Evolutionary conservation across 1,139 yeast genomes (phyloP).

Genomic region (Ogataea hybrid): DNA sequence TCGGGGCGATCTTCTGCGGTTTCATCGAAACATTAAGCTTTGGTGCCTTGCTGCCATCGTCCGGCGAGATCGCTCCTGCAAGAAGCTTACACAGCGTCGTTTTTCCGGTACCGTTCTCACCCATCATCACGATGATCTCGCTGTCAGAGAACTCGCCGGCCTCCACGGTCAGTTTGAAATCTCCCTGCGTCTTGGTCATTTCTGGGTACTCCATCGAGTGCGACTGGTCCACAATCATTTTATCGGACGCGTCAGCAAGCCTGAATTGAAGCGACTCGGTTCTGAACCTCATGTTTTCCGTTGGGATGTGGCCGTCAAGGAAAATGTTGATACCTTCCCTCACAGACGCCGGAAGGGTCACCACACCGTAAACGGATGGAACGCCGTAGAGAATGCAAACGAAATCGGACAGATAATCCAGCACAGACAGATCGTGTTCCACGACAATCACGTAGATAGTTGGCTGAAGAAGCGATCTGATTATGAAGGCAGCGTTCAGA

Average conservation of each 20-base stretch:
- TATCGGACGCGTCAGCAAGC: conserved; percentile 88
- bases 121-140: conserved; percentile 98
- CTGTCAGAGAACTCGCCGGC: conserved; percentile 93
- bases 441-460: conserved; percentile 89
- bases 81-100: conserved; percentile 93
- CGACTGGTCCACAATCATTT: conserved; percentile 71
- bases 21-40: conserved; percentile 93
- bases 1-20: conserved; percentile 98
- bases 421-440: conserved; percentile 96
- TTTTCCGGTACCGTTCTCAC: conserved; percentile 99
- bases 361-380: conserved; percentile 98
- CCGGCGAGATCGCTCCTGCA: conserved; percentile 91
- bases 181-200: conserved; percentile 93
- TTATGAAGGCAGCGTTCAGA: conserved; percentile 93
- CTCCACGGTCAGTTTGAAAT: conserved; percentile 78
- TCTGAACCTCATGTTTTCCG: conserved; percentile 96
- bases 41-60: conserved; percentile 71
- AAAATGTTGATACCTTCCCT: conserved; percentile 99
- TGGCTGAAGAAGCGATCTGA: conserved; percentile 76
- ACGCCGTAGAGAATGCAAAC: conserved; percentile 96
- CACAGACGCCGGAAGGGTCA: conserved; percentile 90
- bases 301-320: conserved; percentile 95
- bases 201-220: conserved; percentile 74
- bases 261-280: conserved; percentile 93
- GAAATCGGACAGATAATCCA: conserved; percentile 94